phyloP scores from a whole-genome alignment of 257 asterid species.

The Solanum clarkiae region DNA sequence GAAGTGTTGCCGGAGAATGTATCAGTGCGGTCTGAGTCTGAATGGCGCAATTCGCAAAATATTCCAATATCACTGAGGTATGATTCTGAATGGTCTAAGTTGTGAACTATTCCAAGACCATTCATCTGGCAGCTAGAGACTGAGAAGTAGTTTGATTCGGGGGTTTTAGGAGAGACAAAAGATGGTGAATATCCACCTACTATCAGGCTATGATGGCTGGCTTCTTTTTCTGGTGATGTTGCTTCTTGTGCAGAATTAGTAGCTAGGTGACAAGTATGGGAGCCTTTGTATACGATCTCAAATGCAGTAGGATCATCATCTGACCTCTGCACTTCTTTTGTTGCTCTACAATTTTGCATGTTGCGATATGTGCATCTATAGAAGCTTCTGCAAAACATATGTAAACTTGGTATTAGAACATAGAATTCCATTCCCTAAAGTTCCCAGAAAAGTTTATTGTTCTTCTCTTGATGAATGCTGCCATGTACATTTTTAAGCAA shows the following conservation, averaged over 20 bases:
- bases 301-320: slow-evolving; percentile 61
- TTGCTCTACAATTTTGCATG: slow-evolving; percentile 54
- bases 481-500: neutral
- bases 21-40: slow-evolving; percentile 4
- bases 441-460: neutral
- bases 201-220: neutral
- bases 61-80: slow-evolving; percentile 7
- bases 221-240: slow-evolving; percentile 28
- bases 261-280: slow-evolving; percentile 39
- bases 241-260: slow-evolving; percentile 16
- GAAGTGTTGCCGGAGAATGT: slow-evolving; percentile 46
- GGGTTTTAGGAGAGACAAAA: slow-evolving; percentile 17
- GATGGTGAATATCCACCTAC: slow-evolving; percentile 24
- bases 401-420: neutral
- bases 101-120: slow-evolving; percentile 3
- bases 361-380: slow-evolving; percentile 67
- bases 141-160: slow-evolving; percentile 22
- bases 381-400: slow-evolving; percentile 53
- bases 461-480: neutral
- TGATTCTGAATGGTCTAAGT: slow-evolving; percentile 15
- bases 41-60: neutral
- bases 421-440: neutral
- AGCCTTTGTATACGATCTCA: slow-evolving; percentile 62
- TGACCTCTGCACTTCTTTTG: slow-evolving; percentile 76
- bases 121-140: slow-evolving; percentile 9